Conservation (phyloP, 306 rosid species). For the Cucurbita maxima region DNA sequence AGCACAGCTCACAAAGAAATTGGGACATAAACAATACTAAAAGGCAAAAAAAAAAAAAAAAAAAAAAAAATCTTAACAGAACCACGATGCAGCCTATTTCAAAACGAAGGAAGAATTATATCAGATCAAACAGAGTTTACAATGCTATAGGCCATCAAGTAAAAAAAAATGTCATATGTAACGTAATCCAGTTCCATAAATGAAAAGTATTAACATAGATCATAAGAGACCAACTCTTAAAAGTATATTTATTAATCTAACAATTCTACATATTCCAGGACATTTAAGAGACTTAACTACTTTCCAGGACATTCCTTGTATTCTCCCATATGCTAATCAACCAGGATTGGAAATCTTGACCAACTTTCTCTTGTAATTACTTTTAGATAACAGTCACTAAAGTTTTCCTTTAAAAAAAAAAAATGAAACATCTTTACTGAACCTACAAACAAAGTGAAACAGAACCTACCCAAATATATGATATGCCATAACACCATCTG, state of each 20-base stretch:
- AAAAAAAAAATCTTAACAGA: not conserved
- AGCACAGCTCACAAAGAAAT: conserved; percentile 3
- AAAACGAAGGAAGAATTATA: not conserved
- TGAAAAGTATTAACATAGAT: not conserved
- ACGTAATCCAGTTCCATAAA: not conserved
- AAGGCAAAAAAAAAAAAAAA: not conserved
- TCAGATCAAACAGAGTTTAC: not conserved
- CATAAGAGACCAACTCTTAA: not conserved
- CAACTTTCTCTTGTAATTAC: not conserved
- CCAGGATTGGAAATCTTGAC: not conserved
- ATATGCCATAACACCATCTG: conserved; percentile 59
- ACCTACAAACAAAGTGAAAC: not conserved
- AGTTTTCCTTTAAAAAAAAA: not conserved
- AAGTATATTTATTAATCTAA: not conserved
- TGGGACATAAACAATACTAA: not conserved
- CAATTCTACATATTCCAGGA: not conserved
- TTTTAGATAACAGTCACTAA: not conserved
- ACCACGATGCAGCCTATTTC: not conserved
- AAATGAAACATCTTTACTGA: not conserved
- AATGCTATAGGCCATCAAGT: not conserved
- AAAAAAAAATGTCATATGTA: not conserved
- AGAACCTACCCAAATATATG: conserved; percentile 68
- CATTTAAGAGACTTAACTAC: not conserved
- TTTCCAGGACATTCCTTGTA: not conserved
- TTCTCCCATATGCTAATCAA: not conserved